Evolutionary conservation across 2,329 filamentous ascomycete genomes (phyloP).

Genomic region (Trichoderma citrinoviride): DNA sequence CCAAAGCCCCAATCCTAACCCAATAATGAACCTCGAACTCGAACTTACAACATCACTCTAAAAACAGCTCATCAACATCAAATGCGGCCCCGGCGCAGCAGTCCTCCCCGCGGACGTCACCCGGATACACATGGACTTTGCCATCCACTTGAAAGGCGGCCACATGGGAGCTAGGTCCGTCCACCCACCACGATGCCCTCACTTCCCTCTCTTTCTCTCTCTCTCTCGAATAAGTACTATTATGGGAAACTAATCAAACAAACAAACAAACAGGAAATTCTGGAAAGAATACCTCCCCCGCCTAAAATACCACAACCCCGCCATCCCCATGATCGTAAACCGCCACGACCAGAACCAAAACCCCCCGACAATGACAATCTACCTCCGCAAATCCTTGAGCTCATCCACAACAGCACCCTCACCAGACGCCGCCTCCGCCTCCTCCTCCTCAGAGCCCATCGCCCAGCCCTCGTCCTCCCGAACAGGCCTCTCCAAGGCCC

Average conservation of each 20-base stretch:
- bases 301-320: slow-evolving; percentile 92
- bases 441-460: slow-evolving; percentile 31
- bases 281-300: slow-evolving; percentile 79
- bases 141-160: slow-evolving; percentile 58
- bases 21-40: slow-evolving; percentile 1
- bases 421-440: slow-evolving; percentile 26
- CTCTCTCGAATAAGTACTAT: not conserved
- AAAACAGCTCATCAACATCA: slow-evolving; percentile 67
- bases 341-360: slow-evolving; percentile 58
- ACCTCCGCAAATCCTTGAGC: slow-evolving; percentile 47
- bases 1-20: too few relatives aligned
- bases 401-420: too few relatives aligned
- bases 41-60: slow-evolving; percentile 30
- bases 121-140: slow-evolving; percentile 73
- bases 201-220: too few relatives aligned
- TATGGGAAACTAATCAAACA: not conserved
- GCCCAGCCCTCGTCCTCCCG: slow-evolving; percentile 48
- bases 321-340: slow-evolving; percentile 77
- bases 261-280: slow-evolving; percentile 79
- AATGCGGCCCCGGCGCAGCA: slow-evolving; percentile 79
- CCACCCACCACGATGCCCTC: not conserved
- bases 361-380: slow-evolving; percentile 63
- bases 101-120: slow-evolving; percentile 74
- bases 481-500: slow-evolving; percentile 48
- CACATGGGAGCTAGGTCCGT: slow-evolving; percentile 71